Evolutionary conservation across 75 land plant genomes (phyloP).

Genomic region (Cunninghamia lanceolata): DNA sequence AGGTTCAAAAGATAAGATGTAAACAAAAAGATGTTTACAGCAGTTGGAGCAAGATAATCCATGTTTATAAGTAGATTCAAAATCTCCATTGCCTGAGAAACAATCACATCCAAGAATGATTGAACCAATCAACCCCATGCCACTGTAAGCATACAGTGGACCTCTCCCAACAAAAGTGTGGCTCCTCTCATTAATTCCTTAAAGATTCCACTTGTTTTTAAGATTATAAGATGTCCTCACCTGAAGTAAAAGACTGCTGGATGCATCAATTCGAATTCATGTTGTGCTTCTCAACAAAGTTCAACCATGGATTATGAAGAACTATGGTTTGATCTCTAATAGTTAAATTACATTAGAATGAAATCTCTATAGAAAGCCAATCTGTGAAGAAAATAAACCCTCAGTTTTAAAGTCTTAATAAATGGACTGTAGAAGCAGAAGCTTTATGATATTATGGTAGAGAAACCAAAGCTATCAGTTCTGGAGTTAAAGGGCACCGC

Average conservation of each 20-base stretch:
- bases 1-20: not conserved
- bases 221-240: no score
- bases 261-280: not conserved
- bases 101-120: not conserved
- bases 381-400: slow-evolving; percentile 2
- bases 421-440: not conserved
- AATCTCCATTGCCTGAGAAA: not conserved
- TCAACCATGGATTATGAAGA: not conserved
- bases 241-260: not conserved
- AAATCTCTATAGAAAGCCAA: not conserved
- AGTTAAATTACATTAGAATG: not conserved
- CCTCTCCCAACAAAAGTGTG: not conserved
- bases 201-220: no score
- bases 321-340: not conserved
- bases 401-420: not conserved
- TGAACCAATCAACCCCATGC: not conserved
- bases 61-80: not conserved
- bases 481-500: not conserved
- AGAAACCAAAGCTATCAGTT: not conserved
- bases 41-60: not conserved
- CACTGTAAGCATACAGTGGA: not conserved
- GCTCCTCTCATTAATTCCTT: not conserved
- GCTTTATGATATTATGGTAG: not conserved
- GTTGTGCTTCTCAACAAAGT: not conserved
- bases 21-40: not conserved